Evolutionary conservation across 2,329 filamentous ascomycete species (phyloP), one percentile per base, ranked within the genome.

Genomic region (Fonsecaea erecta): DNA sequence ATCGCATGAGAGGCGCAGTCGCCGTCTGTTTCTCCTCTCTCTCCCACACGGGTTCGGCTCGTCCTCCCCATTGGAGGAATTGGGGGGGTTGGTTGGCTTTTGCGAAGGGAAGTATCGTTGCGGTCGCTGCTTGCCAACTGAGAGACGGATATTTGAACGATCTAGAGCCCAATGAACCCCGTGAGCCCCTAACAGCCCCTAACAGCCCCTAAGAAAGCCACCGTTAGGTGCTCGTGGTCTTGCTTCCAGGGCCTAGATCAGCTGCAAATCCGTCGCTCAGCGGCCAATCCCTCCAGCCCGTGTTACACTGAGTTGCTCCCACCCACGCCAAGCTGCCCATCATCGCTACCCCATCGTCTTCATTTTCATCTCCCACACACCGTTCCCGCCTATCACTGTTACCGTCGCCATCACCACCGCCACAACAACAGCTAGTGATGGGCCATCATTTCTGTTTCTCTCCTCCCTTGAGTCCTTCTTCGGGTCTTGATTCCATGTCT

Each of bases 261-360:
- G n/a, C 55, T 12, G 30, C 30, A 11, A 11, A 48, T 48, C 52
- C 14, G 14, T n/a, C 3, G 52, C 16, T 16, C 52, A 53, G 14
- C 52, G 26, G 35, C 63, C 63, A 65, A 61, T 65, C 63, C 57
- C 52, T 65, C 40, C 57, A 18, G 32, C 57, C 35, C 63, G 63
- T 65, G 63, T 54, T 18, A 32, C n/a, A 18, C 21, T 16, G 28
- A 26, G 4, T 26, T 5, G 30, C 43, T 30, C 26, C 60, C n/a
- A 52, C 24, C 32, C 52, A 57, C 21, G 60, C 60, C 60, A 62
- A 56, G 59, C 8, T 30, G 18, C 24, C 28, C 14, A 8, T 54
- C 34, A 48, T 9, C 11, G 12, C 11, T 21, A 8, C 34, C 52
- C 48, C 21, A 28, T 14, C 48, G 11, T 26, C 48, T 21, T 24